Evolutionary conservation across 805 yeast species (phyloP), one percentile per base, ranked within the genome.

Genomic region (Saccharomycopsis sp.): DNA sequence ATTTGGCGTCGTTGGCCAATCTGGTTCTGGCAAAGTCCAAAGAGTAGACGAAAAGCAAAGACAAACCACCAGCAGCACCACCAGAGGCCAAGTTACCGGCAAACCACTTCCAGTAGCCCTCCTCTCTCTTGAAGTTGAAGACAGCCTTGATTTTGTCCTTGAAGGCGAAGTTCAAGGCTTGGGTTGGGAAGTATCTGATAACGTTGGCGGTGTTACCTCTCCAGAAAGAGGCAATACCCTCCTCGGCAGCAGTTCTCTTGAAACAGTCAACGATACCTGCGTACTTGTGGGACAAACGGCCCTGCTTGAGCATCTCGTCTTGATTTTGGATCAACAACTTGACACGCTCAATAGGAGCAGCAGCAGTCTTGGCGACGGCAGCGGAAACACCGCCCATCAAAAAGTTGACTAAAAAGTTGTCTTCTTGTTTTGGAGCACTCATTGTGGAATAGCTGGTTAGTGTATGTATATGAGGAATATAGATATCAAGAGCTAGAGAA

Each of bases 151-250:
- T 89, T 81, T 89, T 88, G 78, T 91, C 97, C 83, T 91, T 91
- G 92, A 91, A 91, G 72, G 97, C 97, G 72, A 91, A 91, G 87
- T 91, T 91, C 75, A 91, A 84, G 71, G 97, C 97, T 81, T 91
- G 97, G 76, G 97, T 91, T 78, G 97, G 97, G 96, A 91, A 91
- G 85, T 91, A 91, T 83, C 97, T 89, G 81, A 91, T 86, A 75
- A 91, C 97, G 80, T 91, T 91, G 72, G 97, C 97, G 66, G 97
- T 91, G 91, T 91, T 91, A 84, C 97, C 97, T 87, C 97, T 87
- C 97, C 97, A 91, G 92, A 91, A 90, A 64, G 97, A 79, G 67
- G 78, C 81, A 64, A 88, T 71, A 85, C 97, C 97, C 82, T 91
- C 97, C 68, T 87, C 89, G 68, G 88, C 87, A 66, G 91, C 87